A percentile compares a stretch with the other conserved stretches of the same genome.
Evolutionary conservation across 2,329 filamentous ascomycete genomes (phyloP).

Genomic region (Penicillium frequentans): DNA sequence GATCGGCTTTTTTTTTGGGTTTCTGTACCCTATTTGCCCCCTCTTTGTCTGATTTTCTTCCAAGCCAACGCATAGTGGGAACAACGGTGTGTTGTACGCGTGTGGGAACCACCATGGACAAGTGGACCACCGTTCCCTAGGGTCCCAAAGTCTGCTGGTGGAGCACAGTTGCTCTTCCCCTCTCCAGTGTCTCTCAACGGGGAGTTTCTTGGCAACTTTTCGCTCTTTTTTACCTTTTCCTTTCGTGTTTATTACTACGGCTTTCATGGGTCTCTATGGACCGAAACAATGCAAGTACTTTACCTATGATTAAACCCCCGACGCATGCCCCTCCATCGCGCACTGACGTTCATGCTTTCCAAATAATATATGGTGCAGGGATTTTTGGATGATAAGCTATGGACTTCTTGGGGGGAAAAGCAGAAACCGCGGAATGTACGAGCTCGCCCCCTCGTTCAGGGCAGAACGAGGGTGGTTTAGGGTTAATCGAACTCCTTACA

Average conservation of each 20-base stretch:
- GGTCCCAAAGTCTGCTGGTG: not conserved
- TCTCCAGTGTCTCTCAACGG: not conserved
- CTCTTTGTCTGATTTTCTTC: not conserved
- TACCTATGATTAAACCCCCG: not conserved
- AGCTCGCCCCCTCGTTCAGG: not conserved
- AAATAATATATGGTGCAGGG: not conserved
- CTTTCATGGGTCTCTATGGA: not conserved
- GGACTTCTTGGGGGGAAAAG: not conserved
- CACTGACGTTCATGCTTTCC: constrained; percentile 15
- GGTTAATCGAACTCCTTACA: not conserved
- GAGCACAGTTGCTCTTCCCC: not conserved
- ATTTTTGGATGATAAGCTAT: not conserved
- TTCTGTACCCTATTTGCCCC: not conserved
- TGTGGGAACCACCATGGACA: constrained; percentile 4
- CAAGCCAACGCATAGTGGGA: not conserved
- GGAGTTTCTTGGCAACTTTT: not conserved
- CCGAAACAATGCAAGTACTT: not conserved
- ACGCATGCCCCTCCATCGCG: constrained; percentile 15
- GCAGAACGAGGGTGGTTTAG: not conserved
- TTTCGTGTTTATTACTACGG: not conserved
- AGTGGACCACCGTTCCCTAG: not conserved
- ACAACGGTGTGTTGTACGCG: constrained; percentile 4
- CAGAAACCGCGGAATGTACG: not conserved
- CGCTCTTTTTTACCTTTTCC: not conserved
- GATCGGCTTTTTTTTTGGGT: not conserved